Base-by-base conservation (phyloP, 1,284 basidiomycete species). In the Apiotrichum veenhuisii region DNA sequence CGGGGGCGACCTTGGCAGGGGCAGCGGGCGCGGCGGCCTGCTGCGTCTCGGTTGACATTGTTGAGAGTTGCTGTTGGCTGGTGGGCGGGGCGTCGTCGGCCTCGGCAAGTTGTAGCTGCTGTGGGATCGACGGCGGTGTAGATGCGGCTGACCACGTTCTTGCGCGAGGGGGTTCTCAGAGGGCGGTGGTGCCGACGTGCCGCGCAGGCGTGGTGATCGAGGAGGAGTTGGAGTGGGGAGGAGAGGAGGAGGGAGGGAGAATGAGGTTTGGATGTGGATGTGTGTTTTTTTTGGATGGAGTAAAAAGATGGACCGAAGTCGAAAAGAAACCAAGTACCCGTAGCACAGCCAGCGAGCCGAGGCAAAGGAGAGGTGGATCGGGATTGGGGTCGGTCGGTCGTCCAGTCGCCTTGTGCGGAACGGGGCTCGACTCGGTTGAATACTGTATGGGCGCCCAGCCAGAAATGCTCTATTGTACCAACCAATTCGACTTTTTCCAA, bases 11-110 rank as follows among this genome's bases (percentile, higher is more conserved):
- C 41, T 51, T 42, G 38, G 50, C 17, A 15, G 44, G 34, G 38
- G 45, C 45, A 14, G 27, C 53, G 11, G 45, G 34, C 22, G 50
- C 50, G 18, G 40, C 3, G 12, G 26, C 40, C 50, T 43, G 41
- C 41, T 43, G 41, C 30, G 50, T 52, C 50, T 52, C 50, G 50
- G 41, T 34, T 20, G 50, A 52, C 50, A 52, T 52, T n/a, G 30
- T 12, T 52, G 30, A 40, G 26, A 30, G 15, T 17, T 15, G 40
- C 14, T 36, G 34, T 8, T 40, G 22, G 52, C n/a, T 30, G 12
- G 30, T 30, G 30, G 30, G 30, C 30, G 30, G 23, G 23, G 23
- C 42, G 42, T 36, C 34, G 46, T 48, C 34, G 46, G 34, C 33
- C 46, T 48, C 34, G 46, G 34, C 20, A 18, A 20, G 33, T n/a